Base-by-base conservation (phyloP, 2,329 filamentous ascomycete species). In the Zasmidium citrigriseum region DNA sequence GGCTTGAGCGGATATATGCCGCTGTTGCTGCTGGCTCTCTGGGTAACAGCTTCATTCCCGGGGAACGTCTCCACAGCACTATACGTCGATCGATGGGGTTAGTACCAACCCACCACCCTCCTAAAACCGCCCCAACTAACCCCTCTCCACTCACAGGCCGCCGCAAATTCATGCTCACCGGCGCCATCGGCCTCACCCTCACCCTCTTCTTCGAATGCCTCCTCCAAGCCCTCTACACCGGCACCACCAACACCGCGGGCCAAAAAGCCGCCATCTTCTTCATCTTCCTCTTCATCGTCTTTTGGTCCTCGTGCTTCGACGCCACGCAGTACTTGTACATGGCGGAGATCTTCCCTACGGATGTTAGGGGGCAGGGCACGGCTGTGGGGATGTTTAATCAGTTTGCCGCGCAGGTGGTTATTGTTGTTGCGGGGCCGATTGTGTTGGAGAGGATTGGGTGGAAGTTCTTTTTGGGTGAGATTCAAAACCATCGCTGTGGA, bases 391-490 rank as follows among this genome's bases (percentile, higher is more conserved):
- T 77, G 27, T 68, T 69, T 23, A 68, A 74, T 38, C 76, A 75
- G 54, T 64, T 73, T 4, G 69, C 70, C n/a, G 69, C 71, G 9
- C 72, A 75, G 41, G 69, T 77, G 29, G 68, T 71, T 5, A 68
- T 77, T 22, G 52, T 73, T 47, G 69, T 61, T 7, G 69, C 62
- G 53, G 78, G 78, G 45, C 77, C 77, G 3, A 71, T 79, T 22
- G 77, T 75, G 4, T 68, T 79, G 29, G 63, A 70, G 1, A 57
- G 60, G 14, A 72, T 79, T 14, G 64, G 64, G 1, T 79, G 76
- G 77, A 77, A 74, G 62, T 78, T 76, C 57, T 79, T 78, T 62
- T 73, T 78, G 50, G 74, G 76, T 78, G 58, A 74, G 75, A n/a
- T 20, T 29, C 14, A 14, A 29, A 7, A 70, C 29, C 20, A 0